Percentiles rank a stretch among this genome's conserved stretches.
These are phyloP conservation scores for Trichophyton rubrum DNA, from an alignment of 2,329 filamentous ascomycete genomes.

Conservation along the genomic window DNA sequence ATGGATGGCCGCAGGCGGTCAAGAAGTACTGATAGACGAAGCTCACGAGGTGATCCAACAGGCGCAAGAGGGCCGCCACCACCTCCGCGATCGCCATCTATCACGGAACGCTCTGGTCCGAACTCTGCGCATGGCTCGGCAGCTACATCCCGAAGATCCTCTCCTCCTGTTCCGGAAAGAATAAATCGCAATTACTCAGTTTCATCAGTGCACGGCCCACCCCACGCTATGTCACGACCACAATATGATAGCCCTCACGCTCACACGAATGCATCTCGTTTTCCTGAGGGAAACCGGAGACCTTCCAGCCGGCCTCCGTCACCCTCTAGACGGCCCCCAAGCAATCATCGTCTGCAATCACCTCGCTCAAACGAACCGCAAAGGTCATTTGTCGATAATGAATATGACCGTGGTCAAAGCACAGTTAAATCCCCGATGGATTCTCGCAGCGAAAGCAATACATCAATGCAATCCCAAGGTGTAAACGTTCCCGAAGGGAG, in stretches of 20 bases:
- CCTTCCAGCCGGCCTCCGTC: conserved; percentile 6
- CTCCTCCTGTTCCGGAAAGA: conserved; percentile 36
- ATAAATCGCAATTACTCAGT: conserved; percentile 17
- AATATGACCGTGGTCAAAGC: conserved; percentile 6
- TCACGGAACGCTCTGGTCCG: conserved; percentile 35
- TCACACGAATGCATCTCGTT: conserved; percentile 12
- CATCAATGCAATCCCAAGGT: conserved; percentile 20
- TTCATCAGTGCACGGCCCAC: conserved; percentile 21
- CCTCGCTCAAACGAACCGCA: conserved; percentile 12
- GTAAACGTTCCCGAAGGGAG: conserved; percentile 15
- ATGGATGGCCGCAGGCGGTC: conserved; percentile 33
- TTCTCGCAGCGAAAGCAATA: not conserved
- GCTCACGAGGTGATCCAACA: conserved; percentile 37
- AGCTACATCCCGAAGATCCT: conserved; percentile 48
- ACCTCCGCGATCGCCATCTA: conserved; percentile 45
- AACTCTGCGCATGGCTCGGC: conserved; percentile 43
- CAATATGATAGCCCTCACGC: conserved; percentile 14
- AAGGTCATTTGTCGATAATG: conserved; percentile 10
- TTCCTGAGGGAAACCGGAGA: not conserved
- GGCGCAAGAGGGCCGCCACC: conserved; percentile 41
- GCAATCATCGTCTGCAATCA: conserved; percentile 3
- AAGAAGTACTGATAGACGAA: conserved; percentile 42
- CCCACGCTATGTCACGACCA: conserved; percentile 15
- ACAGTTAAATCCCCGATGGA: not conserved
- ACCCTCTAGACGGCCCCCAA: conserved; percentile 8